Evolutionary conservation across 2,329 filamentous ascomycete species (phyloP).

Genomic region (Sporothrix euskadiensis): DNA sequence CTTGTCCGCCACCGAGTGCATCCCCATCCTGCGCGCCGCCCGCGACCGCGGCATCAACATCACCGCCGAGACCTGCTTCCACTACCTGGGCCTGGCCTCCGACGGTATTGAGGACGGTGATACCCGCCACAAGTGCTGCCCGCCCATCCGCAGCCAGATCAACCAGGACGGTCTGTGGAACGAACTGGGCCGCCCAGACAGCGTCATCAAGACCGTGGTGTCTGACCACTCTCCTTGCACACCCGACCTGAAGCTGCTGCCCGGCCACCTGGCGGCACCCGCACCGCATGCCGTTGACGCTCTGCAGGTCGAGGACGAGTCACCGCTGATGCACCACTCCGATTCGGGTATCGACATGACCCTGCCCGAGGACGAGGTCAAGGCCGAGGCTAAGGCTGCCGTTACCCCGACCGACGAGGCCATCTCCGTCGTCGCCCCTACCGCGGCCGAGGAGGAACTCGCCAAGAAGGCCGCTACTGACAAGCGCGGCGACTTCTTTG

Average conservation of each 20-base stretch:
- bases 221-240: conserved; percentile 97
- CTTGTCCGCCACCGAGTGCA: conserved; percentile 83
- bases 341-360: conserved; percentile 58
- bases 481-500: conserved; percentile 79
- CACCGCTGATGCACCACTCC: conserved; percentile 46
- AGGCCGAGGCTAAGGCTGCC: neutral
- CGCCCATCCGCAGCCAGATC: conserved; percentile 76
- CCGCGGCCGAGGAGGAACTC: conserved; percentile 37
- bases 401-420: conserved; percentile 30
- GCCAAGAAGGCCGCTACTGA: conserved; percentile 29
- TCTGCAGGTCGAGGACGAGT: conserved; percentile 30
- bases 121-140: conserved; percentile 92
- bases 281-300: neutral
- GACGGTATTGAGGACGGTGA: conserved; percentile 83
- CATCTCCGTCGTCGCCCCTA: conserved; percentile 26
- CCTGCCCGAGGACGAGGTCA: conserved; percentile 39
- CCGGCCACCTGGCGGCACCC: conserved; percentile 55
- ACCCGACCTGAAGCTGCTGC: conserved; percentile 86
- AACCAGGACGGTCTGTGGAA: conserved; percentile 89
- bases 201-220: conserved; percentile 87
- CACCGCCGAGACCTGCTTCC: conserved; percentile 93
- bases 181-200: conserved; percentile 68
- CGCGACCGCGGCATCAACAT: conserved; percentile 74
- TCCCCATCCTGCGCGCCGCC: conserved; percentile 75
- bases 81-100: conserved; percentile 82